Conservation (phyloP, 495 filamentous ascomycete species). For the Penicillium roqueforti region DNA sequence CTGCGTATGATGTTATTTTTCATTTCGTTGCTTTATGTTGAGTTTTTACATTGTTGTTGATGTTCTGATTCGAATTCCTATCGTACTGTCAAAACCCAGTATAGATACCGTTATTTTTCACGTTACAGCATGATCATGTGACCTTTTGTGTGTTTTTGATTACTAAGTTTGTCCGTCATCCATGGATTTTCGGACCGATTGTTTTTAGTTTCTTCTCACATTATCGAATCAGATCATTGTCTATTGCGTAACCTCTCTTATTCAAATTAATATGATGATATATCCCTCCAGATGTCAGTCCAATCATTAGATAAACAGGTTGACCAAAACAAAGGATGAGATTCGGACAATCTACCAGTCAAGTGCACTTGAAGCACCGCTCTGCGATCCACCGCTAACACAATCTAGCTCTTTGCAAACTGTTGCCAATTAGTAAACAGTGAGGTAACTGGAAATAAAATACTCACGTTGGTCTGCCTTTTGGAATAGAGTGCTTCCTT, state of each 20-base stretch:
- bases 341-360: slow-evolving; percentile 17
- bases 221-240: not conserved
- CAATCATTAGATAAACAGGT: not conserved
- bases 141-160: too few species aligned
- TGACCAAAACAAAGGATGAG: not conserved
- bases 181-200: not conserved
- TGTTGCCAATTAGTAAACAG: not conserved
- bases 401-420: slow-evolving; percentile 39
- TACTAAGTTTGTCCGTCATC: too few species aligned
- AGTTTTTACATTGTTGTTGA: not conserved
- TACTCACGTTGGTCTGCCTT: slow-evolving; percentile 36
- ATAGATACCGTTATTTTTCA: too few species aligned
- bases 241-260: not conserved
- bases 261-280: not conserved
- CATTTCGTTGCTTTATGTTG: not conserved
- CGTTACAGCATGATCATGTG: too few species aligned
- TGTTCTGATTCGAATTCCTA: not conserved
- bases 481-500: slow-evolving; percentile 29
- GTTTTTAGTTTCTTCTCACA: not conserved
- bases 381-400: slow-evolving; percentile 11
- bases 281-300: not conserved
- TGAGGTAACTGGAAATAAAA: not conserved
- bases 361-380: slow-evolving; percentile 4
- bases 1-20: not conserved
- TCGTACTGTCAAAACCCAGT: too few species aligned